Evolutionary conservation across 2,329 filamentous ascomycete species (phyloP).

Genomic region (Aureobasidium melanogenum): DNA sequence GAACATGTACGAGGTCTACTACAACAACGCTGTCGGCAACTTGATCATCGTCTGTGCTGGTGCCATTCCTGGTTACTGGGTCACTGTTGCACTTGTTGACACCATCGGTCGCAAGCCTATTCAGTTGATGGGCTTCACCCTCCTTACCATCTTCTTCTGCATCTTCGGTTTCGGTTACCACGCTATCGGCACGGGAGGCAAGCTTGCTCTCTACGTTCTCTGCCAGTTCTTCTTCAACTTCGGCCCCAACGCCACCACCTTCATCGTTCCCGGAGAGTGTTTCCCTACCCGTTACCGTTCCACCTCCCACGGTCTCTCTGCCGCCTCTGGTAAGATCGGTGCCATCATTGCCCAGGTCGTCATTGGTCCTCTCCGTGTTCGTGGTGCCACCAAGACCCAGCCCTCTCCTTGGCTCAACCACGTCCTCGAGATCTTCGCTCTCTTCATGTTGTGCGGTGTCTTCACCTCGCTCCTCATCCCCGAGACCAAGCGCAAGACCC

Average conservation of each 20-base stretch:
- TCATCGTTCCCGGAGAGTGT: slow-evolving; percentile 44
- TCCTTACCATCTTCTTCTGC: slow-evolving; percentile 41
- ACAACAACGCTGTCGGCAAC: slow-evolving; percentile 70
- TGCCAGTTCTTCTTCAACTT: slow-evolving; percentile 48
- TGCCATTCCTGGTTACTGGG: slow-evolving; percentile 75
- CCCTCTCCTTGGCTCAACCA: slow-evolving; percentile 60
- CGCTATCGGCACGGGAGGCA: slow-evolving; percentile 31
- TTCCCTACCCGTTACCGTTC: slow-evolving; percentile 42
- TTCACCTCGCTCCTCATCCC: slow-evolving; percentile 64
- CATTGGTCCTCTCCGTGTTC: slow-evolving; percentile 42
- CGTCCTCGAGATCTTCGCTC: slow-evolving; percentile 67
- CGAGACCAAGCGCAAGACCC: slow-evolving; percentile 64
- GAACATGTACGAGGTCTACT: slow-evolving; percentile 60
- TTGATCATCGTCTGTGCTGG: slow-evolving; percentile 70
- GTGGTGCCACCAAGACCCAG: slow-evolving; percentile 43
- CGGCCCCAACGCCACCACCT: slow-evolving; percentile 43
- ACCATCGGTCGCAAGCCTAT: slow-evolving; percentile 70
- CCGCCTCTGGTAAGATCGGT: slow-evolving; percentile 40
- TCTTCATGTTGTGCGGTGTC: slow-evolving; percentile 70
- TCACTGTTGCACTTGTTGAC: slow-evolving; percentile 66
- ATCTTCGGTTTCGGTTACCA: slow-evolving; percentile 42
- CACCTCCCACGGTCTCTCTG: slow-evolving; percentile 41
- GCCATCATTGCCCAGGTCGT: slow-evolving; percentile 42
- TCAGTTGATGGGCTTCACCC: slow-evolving; percentile 49
- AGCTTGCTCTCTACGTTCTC: slow-evolving; percentile 39